Base-by-base conservation (phyloP, 495 filamentous ascomycete species). In the Aspergillus baeticus region DNA sequence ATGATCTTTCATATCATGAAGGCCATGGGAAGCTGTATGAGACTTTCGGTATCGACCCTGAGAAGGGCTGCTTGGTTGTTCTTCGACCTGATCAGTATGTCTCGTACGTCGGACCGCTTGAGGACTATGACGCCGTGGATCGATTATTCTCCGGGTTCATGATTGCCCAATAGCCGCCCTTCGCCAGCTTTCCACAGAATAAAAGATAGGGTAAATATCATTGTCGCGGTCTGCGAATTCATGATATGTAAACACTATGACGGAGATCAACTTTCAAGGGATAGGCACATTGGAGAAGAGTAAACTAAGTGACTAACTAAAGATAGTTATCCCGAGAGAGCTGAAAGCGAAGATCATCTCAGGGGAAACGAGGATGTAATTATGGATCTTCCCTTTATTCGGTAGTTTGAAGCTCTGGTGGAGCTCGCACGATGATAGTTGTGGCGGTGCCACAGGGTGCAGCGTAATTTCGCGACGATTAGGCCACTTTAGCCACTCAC, bases 11-110 rank as follows among this genome's bases (percentile, higher is more conserved):
- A 1, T 54, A 54, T 23, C 53, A 43, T 56, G 22, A 55, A 26
- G n/a, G 37, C 47, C 45, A 58, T 54, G 17, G 61, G 54, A 51
- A 42, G 42, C 17, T 71, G 3, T 69, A 63, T 23, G 29, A 46
- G 5, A 54, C 43, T 14, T 56, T 50, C 37, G 35, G 22, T 8
- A 41, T 48, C 36, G 35, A 48, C 44, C 14, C 14, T 7, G 26
- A 50, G 44, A 35, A 50, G 41, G 29, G 43, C 34, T 50, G 35
- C 13, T 17, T 56, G 13, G 43, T 31, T 26, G 42, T 48, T 33
- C 18, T 39, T 33, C 34, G 43, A 10, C 43, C 34, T 8, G 43
- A 48, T 13, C 52, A 55, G n/a, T 37, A 38, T 37, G 41, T 55
- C 29, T 42, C 51, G 6, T 55, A 48, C 23, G 44, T 55, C 20